Percentiles rank a stretch among this genome's conserved stretches.
Conservation (phyloP, 768 basidiomycete species). For the Phanerochaete carnosa region DNA sequence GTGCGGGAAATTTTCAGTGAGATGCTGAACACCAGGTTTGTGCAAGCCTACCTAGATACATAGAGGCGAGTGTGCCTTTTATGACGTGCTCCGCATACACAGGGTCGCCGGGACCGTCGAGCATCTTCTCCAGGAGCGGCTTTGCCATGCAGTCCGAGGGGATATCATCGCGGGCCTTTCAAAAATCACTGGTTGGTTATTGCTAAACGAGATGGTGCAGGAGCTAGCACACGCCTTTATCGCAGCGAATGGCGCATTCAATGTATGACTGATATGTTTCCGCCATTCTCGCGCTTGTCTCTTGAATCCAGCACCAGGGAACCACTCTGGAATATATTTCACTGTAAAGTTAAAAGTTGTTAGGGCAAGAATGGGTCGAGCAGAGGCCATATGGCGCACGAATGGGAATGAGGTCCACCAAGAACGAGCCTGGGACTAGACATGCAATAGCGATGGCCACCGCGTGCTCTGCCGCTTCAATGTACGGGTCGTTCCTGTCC, state of each 20-base stretch:
- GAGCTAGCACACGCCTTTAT: conserved; percentile 13
- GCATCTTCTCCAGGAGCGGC: conserved; percentile 3
- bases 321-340: conserved; percentile 21
- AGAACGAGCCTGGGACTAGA: conserved; percentile 5
- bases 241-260: conserved; percentile 7
- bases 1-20: background rate
- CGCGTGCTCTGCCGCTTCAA: conserved; percentile 10
- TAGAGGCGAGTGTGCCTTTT: conserved; percentile 1
- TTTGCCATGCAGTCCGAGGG: conserved; percentile 1
- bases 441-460: background rate
- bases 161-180: background rate
- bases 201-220: too few species aligned
- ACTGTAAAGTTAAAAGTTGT: conserved; percentile 6
- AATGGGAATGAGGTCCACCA: conserved; percentile 12
- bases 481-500: conserved; percentile 12
- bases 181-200: background rate
- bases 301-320: conserved; percentile 20
- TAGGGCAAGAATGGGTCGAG: background rate
- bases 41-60: conserved; percentile 10
- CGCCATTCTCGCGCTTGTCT: conserved; percentile 11
- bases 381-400: background rate
- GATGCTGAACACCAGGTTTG: background rate
- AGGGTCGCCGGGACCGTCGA: conserved; percentile 5
- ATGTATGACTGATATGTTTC: background rate
- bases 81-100: background rate